These are phyloP conservation scores for Entophlyctis luteolus DNA, from an alignment of 192 early-diverging fungal genomes.

Conservation along the genomic window DNA sequence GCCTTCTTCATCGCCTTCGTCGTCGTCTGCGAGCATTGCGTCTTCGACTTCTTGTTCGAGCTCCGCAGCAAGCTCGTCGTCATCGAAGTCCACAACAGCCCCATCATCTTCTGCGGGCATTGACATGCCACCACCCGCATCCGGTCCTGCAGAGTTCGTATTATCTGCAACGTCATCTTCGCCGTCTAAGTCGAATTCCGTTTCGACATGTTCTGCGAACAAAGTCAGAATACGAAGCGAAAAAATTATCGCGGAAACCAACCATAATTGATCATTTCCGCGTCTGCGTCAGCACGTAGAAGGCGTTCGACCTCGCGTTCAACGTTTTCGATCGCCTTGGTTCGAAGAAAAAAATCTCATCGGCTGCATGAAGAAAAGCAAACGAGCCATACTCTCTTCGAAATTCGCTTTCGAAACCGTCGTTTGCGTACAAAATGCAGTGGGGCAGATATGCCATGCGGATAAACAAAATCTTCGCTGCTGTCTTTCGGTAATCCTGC, in stretches of 20 bases:
- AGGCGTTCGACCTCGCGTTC: constrained; percentile 79
- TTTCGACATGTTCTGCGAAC: not conserved
- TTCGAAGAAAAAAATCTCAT: too few species aligned
- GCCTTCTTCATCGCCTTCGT: constrained; percentile 33
- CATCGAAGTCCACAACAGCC: too few species aligned
- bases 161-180: not conserved
- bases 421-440: constrained; percentile 70
- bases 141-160: not conserved
- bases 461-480: constrained; percentile 65
- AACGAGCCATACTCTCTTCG: constrained; percentile 69
- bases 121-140: not conserved
- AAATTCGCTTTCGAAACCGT: constrained; percentile 76
- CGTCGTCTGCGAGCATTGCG: constrained; percentile 38
- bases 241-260: not conserved
- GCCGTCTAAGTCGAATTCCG: constrained; percentile 5
- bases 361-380: too few species aligned
- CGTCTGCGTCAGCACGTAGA: constrained; percentile 65
- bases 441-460: constrained; percentile 76
- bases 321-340: constrained; percentile 73
- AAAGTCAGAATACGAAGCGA: not conserved
- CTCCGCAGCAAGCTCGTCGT: too few species aligned
- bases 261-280: constrained; percentile 70
- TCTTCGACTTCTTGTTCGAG: too few species aligned
- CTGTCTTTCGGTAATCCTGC: not conserved
- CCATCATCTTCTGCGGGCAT: too few species aligned